Percentiles rank a stretch among this genome's conserved stretches.
Conservation (phyloP, 1,284 basidiomycete species). For the Trametes pubescens region DNA sequence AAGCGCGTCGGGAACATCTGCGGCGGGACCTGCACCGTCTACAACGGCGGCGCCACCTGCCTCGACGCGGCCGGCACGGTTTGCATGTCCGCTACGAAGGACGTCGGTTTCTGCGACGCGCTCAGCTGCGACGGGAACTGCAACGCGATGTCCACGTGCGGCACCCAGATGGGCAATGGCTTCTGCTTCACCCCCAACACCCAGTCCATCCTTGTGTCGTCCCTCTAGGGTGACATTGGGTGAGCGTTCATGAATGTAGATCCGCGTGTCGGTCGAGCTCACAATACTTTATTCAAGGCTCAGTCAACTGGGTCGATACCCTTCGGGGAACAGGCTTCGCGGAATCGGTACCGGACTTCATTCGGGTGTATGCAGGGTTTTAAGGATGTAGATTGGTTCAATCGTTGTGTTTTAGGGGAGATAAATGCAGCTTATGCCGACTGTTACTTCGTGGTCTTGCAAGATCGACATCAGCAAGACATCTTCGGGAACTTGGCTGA, state of each 20-base stretch:
- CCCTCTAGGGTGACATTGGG: background rate
- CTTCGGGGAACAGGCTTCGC: too few species aligned
- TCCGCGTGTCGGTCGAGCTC: background rate
- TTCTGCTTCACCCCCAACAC: constrained; percentile 15
- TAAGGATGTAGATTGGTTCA: too few species aligned
- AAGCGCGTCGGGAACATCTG: constrained; percentile 1
- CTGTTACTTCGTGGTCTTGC: too few species aligned
- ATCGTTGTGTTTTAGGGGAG: too few species aligned
- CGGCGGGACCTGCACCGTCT: constrained; percentile 15
- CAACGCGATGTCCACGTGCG: constrained; percentile 10
- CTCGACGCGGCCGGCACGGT: constrained; percentile 9
- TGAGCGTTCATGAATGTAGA: background rate
- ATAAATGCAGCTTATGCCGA: too few species aligned
- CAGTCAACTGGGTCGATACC: too few species aligned
- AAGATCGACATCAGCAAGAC: too few species aligned
- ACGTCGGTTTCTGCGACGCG: constrained; percentile 17
- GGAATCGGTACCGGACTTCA: too few species aligned
- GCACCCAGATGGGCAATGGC: background rate
- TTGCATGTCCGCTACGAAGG: constrained; percentile 6
- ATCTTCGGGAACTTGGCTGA: too few species aligned
- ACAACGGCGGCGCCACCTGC: constrained; percentile 12
- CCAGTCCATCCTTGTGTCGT: constrained; percentile 11
- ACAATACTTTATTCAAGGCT: background rate
- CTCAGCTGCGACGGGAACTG: constrained; percentile 10
- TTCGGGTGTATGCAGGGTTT: too few species aligned